Base-by-base conservation (phyloP, 2,329 filamentous ascomycete species). In the Raffaelea ambrosiae region DNA sequence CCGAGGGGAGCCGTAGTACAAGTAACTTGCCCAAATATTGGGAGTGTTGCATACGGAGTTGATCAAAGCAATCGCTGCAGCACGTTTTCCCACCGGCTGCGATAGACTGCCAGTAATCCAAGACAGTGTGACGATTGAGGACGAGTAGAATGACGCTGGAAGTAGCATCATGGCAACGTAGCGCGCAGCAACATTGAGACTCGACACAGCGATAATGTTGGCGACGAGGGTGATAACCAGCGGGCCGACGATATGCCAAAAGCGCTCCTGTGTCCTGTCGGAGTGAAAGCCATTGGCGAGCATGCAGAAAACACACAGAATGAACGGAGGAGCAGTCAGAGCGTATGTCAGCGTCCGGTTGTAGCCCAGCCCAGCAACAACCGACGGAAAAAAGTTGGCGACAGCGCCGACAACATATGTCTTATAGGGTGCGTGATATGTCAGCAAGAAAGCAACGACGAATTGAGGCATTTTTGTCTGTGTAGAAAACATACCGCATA, bases 341-440 rank as follows among this genome's bases (percentile, higher is more conserved):
- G 52, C 45, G 13, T 51, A 51, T 2, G 50, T 55, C 16, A 51
- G 57, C 31, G 48, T 59, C 19, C 51, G 62, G 65, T 66, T 51
- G 69, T 71, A 51, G 66, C 72, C 48, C 62, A 70, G 58, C 62
- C 71, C 56, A 66, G 69, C 46, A 66, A 66, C 57, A 64, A 76
- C 57, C 3, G 57, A 53, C 22, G 56, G 58, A 49, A 59, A 57
- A 50, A 55, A 58, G 51, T 63, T 58, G 54, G 59, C 54, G 53
- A 61, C 54, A 9, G 58, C 55, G 44, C 57, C 57, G 42, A 56
- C 54, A 44, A 60, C 60, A 51, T 58, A 63, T 22, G 57, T 62
- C 55, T 57, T 23, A 19, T 7, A 10, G n/a, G 26, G 16, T 29
- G 7, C 26, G 13, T 29, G 26, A 29, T 29, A 29, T 29, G 22